These are phyloP conservation scores for Microascus cirrosus DNA, from an alignment of 2,329 filamentous ascomycete species.

Conservation along the genomic window DNA sequence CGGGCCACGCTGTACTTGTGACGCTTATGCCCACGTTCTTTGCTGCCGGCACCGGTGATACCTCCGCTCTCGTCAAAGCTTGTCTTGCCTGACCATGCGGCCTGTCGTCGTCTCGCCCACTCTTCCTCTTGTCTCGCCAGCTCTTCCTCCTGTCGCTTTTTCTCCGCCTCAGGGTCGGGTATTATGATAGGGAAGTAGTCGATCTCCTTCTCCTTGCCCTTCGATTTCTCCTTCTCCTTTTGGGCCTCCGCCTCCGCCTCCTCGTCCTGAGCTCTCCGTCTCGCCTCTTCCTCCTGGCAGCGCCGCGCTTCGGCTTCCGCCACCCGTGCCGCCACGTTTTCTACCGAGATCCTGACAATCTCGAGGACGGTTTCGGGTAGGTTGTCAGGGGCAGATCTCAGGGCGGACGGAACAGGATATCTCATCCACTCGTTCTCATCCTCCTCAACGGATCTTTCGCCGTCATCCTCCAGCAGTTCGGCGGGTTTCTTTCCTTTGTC, in stretches of 20 bases:
- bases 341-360: conserved; percentile 1
- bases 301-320: background rate
- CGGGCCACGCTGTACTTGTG: background rate
- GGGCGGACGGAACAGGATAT: background rate
- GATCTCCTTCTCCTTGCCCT: conserved; percentile 18
- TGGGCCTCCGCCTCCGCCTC: conserved; percentile 11
- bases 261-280: conserved; percentile 10
- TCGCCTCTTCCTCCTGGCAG: background rate
- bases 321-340: conserved; percentile 1
- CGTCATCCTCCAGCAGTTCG: background rate
- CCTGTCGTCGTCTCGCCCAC: background rate
- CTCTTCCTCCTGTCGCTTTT: background rate
- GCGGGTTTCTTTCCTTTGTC: background rate
- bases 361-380: conserved; percentile 3
- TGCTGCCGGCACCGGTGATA: background rate
- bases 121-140: background rate
- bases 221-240: conserved; percentile 10
- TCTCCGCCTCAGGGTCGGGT: conserved; percentile 4
- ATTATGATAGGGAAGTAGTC: conserved; percentile 23
- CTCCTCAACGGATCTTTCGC: background rate
- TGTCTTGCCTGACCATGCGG: background rate
- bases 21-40: background rate
- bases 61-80: background rate
- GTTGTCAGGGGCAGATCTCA: background rate
- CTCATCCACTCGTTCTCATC: conserved; percentile 1